A percentile compares a stretch with the other conserved stretches of the same genome.
These are phyloP conservation scores for Talaromyces pinophilus DNA, from an alignment of 2,329 filamentous ascomycete genomes.

Conservation along the genomic window DNA sequence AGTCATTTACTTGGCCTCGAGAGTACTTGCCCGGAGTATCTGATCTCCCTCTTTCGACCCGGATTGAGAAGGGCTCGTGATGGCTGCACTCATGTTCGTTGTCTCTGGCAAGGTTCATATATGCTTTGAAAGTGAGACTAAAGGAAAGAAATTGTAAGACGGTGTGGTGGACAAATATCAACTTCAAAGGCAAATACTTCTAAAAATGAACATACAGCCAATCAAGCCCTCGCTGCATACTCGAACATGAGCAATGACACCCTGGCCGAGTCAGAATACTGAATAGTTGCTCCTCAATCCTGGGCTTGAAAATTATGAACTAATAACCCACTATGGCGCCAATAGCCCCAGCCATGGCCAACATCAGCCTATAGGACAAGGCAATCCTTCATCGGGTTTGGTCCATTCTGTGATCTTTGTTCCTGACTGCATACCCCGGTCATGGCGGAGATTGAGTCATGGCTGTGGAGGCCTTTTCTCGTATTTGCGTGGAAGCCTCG, in stretches of 20 bases:
- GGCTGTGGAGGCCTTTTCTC: constrained; percentile 1
- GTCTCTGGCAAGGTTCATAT: not conserved
- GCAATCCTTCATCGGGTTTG: not conserved
- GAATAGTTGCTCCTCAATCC: not conserved
- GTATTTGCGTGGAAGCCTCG: constrained; percentile 12
- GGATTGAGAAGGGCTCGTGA: not conserved
- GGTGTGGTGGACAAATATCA: not conserved
- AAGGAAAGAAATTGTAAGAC: not conserved
- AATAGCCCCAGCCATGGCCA: not conserved
- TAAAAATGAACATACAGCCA: not conserved
- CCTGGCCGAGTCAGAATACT: not conserved
- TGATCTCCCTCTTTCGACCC: not conserved
- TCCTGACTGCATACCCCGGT: constrained; percentile 6
- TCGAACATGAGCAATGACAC: not conserved
- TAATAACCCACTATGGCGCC: not conserved
- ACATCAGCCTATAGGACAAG: not conserved
- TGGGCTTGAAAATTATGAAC: not conserved
- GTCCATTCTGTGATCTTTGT: constrained; percentile 8
- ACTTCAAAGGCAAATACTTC: not conserved
- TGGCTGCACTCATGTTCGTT: not conserved
- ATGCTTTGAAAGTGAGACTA: not conserved
- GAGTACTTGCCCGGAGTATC: not conserved
- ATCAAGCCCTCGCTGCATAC: not conserved
- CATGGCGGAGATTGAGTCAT: constrained; percentile 8
- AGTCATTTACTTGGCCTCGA: not conserved